phyloP scores from a whole-genome alignment of 768 basidiomycete species.

The Lentinula sp. region DNA sequence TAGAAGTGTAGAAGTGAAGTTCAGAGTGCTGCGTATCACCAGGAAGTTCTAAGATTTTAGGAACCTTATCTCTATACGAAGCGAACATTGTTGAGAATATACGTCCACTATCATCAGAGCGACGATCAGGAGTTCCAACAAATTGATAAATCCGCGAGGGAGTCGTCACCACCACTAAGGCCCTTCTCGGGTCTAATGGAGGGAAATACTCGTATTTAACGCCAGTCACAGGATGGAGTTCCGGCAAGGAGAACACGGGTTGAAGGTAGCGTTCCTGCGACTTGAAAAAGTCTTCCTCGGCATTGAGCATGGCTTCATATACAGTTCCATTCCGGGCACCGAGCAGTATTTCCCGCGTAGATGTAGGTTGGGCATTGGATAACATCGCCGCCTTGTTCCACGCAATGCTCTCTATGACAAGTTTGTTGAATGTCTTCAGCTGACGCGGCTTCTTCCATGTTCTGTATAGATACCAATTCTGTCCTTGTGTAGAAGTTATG shows the following conservation, averaged over 20 bases:
- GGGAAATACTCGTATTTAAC: conserved; percentile 77
- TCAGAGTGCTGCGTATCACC: conserved; percentile 72
- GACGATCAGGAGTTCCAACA: conserved; percentile 58
- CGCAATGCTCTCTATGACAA: conserved; percentile 85
- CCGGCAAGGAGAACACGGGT: conserved; percentile 69
- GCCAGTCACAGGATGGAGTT: conserved; percentile 79
- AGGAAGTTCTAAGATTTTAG: conserved; percentile 89
- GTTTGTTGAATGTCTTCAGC: conserved; percentile 67
- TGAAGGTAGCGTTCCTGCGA: conserved; percentile 78
- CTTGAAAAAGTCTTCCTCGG: conserved; percentile 89
- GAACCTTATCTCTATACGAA: conserved; percentile 66
- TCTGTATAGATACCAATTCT: conserved; percentile 88
- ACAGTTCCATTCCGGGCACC: conserved; percentile 82
- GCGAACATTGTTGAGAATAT: conserved; percentile 73
- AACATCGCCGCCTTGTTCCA: conserved; percentile 78
- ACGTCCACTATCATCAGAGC: conserved; percentile 69
- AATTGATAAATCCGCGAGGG: conserved; percentile 89
- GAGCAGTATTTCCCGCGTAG: conserved; percentile 81
- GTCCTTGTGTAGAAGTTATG: conserved; percentile 80
- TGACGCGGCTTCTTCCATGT: conserved; percentile 78
- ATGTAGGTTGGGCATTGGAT: conserved; percentile 60
- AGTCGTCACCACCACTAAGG: conserved; percentile 78
- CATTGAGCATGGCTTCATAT: conserved; percentile 85
- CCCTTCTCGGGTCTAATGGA: conserved; percentile 52
- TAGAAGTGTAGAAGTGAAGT: conserved; percentile 72